phyloP scores from a whole-genome alignment of 495 filamentous ascomycete genomes.

The Aspergillus sclerotiicarbonarius region DNA sequence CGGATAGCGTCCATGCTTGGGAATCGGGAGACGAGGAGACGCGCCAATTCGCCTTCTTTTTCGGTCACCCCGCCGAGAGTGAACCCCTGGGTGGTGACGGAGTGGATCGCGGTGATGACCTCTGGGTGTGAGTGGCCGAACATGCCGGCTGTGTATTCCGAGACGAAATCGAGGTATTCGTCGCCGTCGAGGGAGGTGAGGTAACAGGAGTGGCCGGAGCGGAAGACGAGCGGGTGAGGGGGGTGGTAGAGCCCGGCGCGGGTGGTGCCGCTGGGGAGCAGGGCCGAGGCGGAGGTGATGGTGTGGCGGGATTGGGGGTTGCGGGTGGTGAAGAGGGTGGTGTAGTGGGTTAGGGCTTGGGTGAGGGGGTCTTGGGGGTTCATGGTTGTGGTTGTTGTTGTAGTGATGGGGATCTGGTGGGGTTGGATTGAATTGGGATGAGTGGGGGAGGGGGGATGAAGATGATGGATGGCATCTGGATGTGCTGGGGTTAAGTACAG shows the following conservation, averaged over 20 bases:
- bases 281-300: neutral
- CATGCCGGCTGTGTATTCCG: slow-evolving; percentile 44
- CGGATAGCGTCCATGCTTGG: slow-evolving; percentile 38
- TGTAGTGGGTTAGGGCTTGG: too few species aligned
- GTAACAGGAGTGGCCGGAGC: neutral
- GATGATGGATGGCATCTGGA: too few species aligned
- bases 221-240: neutral
- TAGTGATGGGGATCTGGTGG: too few species aligned
- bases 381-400: too few species aligned
- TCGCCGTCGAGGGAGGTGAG: neutral
- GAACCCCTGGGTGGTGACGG: slow-evolving; percentile 2
- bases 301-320: too few species aligned
- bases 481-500: too few species aligned
- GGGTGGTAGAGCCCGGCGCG: neutral
- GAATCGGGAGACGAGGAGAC: slow-evolving; percentile 18
- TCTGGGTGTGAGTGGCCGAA: slow-evolving; percentile 45
- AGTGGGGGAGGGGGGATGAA: too few species aligned
- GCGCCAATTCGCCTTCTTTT: slow-evolving; percentile 17
- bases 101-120: slow-evolving; percentile 27
- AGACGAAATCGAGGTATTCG: slow-evolving; percentile 41
- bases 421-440: too few species aligned
- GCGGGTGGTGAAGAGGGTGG: too few species aligned
- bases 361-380: too few species aligned
- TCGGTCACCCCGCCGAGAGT: slow-evolving; percentile 8
- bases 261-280: neutral